These are phyloP conservation scores for Graphilbum fragrans DNA, from an alignment of 2,329 filamentous ascomycete species.

Conservation along the genomic window DNA sequence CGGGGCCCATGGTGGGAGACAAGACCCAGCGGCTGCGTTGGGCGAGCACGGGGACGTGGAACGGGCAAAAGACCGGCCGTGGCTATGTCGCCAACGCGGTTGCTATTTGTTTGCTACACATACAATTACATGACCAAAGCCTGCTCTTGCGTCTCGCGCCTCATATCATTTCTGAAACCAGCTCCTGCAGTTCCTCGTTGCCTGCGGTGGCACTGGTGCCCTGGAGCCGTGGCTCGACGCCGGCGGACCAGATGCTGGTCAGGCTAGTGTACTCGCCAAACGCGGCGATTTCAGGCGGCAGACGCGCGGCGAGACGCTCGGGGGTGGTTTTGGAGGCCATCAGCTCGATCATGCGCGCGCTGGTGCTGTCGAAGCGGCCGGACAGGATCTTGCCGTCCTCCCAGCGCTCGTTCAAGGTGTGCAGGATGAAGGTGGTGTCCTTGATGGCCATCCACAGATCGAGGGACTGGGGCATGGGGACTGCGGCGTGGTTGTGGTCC, in stretches of 20 bases:
- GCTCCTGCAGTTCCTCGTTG: conserved; percentile 4
- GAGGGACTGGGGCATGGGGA: neutral
- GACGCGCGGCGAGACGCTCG: neutral
- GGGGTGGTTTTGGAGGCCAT: conserved; percentile 1
- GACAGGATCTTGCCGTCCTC: conserved; percentile 12
- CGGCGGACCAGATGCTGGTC: conserved; percentile 10
- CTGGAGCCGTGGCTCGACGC: neutral
- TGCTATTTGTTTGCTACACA: too few relatives aligned
- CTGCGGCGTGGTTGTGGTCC: too few relatives aligned
- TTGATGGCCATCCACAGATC: conserved; percentile 14
- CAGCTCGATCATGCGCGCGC: conserved; percentile 8
- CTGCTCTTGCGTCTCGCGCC: too few relatives aligned
- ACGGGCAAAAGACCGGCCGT: too few relatives aligned
- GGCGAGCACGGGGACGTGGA: too few relatives aligned
- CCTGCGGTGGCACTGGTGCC: neutral
- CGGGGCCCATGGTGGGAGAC: too few relatives aligned
- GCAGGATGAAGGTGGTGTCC: conserved; percentile 12
- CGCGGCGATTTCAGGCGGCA: conserved; percentile 10
- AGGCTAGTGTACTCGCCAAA: conserved; percentile 11
- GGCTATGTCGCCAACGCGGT: too few relatives aligned
- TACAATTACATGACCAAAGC: too few relatives aligned
- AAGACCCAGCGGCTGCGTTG: too few relatives aligned
- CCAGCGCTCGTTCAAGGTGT: conserved; percentile 13
- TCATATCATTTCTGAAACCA: conserved; percentile 5
- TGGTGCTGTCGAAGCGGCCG: conserved; percentile 9